phyloP scores from a whole-genome alignment of 169 alveolate species.

The Plasmodium sp. region DNA sequence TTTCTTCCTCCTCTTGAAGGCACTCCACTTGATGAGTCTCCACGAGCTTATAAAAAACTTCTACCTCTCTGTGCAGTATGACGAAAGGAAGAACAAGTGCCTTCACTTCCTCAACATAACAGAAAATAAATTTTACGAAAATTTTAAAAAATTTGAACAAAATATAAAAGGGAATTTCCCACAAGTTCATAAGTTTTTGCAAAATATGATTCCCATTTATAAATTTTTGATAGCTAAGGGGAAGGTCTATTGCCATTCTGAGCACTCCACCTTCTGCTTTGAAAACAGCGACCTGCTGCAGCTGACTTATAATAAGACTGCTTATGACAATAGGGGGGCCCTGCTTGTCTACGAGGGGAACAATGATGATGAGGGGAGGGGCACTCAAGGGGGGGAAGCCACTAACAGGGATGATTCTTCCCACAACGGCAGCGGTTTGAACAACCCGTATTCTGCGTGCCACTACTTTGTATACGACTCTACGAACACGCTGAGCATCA shows the following conservation, averaged over 20 bases:
- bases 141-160: constrained; percentile 56
- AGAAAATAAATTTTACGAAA: constrained; percentile 70
- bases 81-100: constrained; percentile 71
- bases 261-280: constrained; percentile 8
- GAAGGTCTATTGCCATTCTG: constrained; percentile 23
- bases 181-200: constrained; percentile 43
- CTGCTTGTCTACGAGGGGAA: constrained; percentile 30
- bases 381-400: not conserved
- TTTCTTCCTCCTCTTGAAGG: constrained; percentile 42
- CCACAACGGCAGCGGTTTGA: not conserved
- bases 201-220: constrained; percentile 52
- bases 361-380: not conserved
- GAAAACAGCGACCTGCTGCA: constrained; percentile 9
- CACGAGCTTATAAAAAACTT: constrained; percentile 27
- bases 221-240: constrained; percentile 41
- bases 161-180: constrained; percentile 36
- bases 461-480: constrained; percentile 27
- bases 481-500: not conserved
- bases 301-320: not conserved
- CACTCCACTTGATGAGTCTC: constrained; percentile 45
- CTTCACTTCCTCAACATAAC: constrained; percentile 51
- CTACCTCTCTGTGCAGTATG: constrained; percentile 38
- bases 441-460: not conserved
- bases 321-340: not conserved
- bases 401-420: not conserved